Conservation (phyloP, 768 basidiomycete species). For the Mrakia blollopis region DNA sequence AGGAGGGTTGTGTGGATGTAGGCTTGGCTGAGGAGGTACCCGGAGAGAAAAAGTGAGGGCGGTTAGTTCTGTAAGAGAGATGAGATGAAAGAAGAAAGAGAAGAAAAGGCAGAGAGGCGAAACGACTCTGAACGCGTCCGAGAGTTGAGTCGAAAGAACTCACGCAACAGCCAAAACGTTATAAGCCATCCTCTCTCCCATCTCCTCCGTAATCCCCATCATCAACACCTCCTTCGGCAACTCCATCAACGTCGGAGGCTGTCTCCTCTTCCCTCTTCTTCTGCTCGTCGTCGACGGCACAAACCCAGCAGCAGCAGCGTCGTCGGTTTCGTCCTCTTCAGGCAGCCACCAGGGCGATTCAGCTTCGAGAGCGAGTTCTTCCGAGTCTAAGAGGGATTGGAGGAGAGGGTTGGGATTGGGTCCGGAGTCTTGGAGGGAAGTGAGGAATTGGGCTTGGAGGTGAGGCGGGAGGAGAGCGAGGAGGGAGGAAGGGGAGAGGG, state of each 20-base stretch:
- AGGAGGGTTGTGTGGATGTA: constrained; percentile 27
- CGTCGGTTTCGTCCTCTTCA: constrained; percentile 27
- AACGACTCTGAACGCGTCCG: not conserved
- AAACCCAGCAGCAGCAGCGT: constrained; percentile 22
- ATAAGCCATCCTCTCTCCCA: constrained; percentile 52
- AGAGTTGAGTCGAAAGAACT: constrained; percentile 39
- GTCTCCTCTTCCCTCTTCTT: constrained; percentile 49
- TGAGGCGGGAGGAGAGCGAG: constrained; percentile 24
- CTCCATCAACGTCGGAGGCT: constrained; percentile 49
- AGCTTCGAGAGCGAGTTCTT: constrained; percentile 52
- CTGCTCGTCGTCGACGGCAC: constrained; percentile 35
- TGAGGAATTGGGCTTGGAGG: constrained; percentile 26
- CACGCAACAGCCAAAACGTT: constrained; percentile 67
- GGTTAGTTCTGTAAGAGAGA: not conserved
- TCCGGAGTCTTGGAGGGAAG: not conserved
- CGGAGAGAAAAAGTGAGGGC: not conserved
- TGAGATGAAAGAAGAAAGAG: not conserved
- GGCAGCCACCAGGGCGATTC: constrained; percentile 67
- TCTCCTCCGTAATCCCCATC: constrained; percentile 45
- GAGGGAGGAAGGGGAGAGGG: constrained; percentile 55
- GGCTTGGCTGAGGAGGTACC: not conserved
- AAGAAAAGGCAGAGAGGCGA: not conserved
- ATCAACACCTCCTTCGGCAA: constrained; percentile 38
- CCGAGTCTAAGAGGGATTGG: constrained; percentile 23
- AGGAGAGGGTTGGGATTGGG: constrained; percentile 15